These are phyloP conservation scores for Yamadazyma akitaensis DNA, from an alignment of 805 yeast species.

Conservation along the genomic window DNA sequence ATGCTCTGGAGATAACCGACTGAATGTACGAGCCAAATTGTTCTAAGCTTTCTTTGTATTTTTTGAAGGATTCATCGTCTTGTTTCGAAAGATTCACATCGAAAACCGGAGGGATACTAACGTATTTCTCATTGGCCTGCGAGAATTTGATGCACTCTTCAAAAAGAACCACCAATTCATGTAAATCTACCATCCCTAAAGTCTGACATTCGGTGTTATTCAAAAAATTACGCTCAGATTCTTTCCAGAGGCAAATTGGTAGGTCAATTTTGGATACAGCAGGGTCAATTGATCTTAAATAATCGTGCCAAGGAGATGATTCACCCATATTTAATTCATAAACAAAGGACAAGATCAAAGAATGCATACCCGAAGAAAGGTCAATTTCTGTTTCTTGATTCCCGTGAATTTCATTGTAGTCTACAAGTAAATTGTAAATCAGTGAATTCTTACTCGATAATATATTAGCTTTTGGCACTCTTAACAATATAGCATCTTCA, in stretches of 20 bases:
- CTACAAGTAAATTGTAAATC: conserved; percentile 65
- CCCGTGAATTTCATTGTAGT: conserved; percentile 28
- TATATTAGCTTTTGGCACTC: conserved; percentile 60
- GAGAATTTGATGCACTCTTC: conserved; percentile 44
- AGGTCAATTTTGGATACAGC: conserved; percentile 23
- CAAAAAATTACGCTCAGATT: conserved; percentile 44
- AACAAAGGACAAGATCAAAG: conserved; percentile 63
- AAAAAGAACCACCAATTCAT: conserved; percentile 41
- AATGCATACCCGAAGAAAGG: conserved; percentile 52
- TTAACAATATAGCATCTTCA: conserved; percentile 34
- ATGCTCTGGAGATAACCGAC: conserved; percentile 73
- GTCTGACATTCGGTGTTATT: conserved; percentile 60
- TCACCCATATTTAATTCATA: conserved; percentile 61
- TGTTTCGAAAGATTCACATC: conserved; percentile 16
- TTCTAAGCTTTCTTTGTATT: conserved; percentile 25
- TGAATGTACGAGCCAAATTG: conserved; percentile 56
- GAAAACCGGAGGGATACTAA: conserved; percentile 39
- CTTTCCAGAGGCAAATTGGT: conserved; percentile 70
- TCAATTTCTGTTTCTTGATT: conserved; percentile 30
- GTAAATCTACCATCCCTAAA: conserved; percentile 54
- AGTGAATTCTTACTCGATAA: conserved; percentile 57
- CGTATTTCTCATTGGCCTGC: conserved; percentile 17
- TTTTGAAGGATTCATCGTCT: conserved; percentile 18
- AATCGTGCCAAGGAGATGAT: conserved; percentile 79
- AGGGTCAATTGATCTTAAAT: conserved; percentile 52